A percentile compares a stretch with the other conserved stretches of the same genome.
phyloP scores from a whole-genome alignment of 176 grass and related monocot genomes.

The Ensete glaucum region DNA sequence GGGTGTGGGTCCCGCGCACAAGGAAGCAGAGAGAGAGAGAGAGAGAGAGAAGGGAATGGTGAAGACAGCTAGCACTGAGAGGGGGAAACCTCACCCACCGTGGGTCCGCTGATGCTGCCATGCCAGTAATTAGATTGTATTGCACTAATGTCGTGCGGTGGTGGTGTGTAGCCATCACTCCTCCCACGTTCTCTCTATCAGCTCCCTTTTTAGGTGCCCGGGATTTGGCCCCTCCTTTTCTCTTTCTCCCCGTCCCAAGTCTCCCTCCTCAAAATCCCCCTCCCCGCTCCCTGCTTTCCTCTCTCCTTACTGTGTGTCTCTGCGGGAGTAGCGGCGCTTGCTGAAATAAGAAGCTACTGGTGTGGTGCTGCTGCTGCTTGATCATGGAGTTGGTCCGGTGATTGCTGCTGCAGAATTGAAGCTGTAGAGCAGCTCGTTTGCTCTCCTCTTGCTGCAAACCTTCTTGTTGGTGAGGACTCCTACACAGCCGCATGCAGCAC shows the following conservation, averaged over 20 bases:
- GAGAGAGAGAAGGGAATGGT: neutral
- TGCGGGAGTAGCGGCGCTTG: too few species aligned
- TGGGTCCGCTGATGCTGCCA: neutral
- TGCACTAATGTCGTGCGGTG: neutral
- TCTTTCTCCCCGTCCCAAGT: neutral
- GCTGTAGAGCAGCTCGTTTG: neutral
- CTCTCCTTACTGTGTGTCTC: neutral
- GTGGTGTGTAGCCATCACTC: neutral
- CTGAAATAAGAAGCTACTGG: too few species aligned
- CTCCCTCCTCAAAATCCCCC: neutral
- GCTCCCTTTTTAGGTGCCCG: neutral
- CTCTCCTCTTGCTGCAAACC: neutral
- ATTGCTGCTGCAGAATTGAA: neutral
- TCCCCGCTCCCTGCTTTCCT: neutral
- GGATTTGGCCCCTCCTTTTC: neutral
- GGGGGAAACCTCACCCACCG: neutral
- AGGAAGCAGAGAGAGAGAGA: too few species aligned
- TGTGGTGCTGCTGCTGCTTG: neutral
- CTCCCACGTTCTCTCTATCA: neutral
- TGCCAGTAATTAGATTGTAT: conserved; percentile 3
- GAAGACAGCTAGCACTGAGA: conserved; percentile 2
- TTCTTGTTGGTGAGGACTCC: neutral
- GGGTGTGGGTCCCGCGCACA: neutral
- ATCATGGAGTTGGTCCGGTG: neutral
- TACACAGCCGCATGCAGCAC: neutral